Evolutionary conservation across 1,284 basidiomycete species (phyloP).

Genomic region (Phenoliferia sp.): DNA sequence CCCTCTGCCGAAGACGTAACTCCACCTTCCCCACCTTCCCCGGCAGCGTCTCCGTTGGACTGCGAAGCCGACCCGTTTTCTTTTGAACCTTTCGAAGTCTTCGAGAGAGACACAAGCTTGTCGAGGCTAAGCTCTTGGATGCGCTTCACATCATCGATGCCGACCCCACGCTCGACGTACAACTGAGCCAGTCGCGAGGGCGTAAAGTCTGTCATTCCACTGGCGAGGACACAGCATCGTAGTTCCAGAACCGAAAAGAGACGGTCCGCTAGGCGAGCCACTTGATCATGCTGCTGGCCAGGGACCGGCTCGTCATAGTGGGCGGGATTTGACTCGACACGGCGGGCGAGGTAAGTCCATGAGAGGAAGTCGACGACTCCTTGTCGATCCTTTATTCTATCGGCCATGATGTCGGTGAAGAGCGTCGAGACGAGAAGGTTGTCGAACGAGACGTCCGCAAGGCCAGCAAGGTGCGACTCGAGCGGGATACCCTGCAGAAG

Average conservation of each 20-base stretch:
- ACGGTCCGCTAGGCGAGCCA: constrained; percentile 69
- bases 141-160: constrained; percentile 17
- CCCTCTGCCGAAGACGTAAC: background rate
- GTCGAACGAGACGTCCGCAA: constrained; percentile 17
- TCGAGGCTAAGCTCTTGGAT: constrained; percentile 1
- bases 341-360: constrained; percentile 71
- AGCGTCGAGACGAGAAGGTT: constrained; percentile 16
- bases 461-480: constrained; percentile 48
- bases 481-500: constrained; percentile 80
- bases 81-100: background rate
- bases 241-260: constrained; percentile 15
- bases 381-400: constrained; percentile 53
- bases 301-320: constrained; percentile 64
- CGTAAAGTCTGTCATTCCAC: constrained; percentile 8
- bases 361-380: constrained; percentile 70
- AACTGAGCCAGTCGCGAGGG: constrained; percentile 12
- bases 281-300: constrained; percentile 44
- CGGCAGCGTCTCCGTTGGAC: background rate
- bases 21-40: background rate
- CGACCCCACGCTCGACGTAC: background rate
- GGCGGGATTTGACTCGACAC: constrained; percentile 72
- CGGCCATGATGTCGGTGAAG: constrained; percentile 34
- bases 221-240: constrained; percentile 15
- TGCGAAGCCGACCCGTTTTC: background rate
- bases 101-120: constrained; percentile 6